These are phyloP conservation scores for Apocynum venetum DNA, from an alignment of 257 asterid genomes.

Conservation along the genomic window DNA sequence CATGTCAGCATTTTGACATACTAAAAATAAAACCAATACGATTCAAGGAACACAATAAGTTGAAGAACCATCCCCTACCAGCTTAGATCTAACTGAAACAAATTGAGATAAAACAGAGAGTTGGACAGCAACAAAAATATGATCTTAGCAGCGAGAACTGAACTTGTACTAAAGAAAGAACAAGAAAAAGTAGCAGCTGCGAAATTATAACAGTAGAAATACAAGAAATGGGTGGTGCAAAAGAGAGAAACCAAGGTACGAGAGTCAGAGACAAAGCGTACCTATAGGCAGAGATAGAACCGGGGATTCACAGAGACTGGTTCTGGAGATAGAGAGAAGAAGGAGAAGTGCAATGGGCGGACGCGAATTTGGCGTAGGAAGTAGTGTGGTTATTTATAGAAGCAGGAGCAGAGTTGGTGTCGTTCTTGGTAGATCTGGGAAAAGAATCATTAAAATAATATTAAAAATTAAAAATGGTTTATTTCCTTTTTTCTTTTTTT, in stretches of 20 bases:
- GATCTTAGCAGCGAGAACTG: not conserved
- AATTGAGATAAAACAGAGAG: constrained; percentile 7
- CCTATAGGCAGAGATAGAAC: constrained; percentile 29
- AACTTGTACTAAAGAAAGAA: not conserved
- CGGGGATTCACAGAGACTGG: constrained; percentile 17
- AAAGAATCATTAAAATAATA: not conserved
- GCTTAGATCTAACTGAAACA: constrained; percentile 28
- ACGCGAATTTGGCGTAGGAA: constrained; percentile 33
- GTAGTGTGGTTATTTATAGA: constrained; percentile 39
- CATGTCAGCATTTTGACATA: constrained; percentile 18
- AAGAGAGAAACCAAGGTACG: not conserved
- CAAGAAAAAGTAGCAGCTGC: not conserved
- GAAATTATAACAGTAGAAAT: not conserved
- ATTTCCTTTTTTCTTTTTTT: not conserved
- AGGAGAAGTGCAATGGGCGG: constrained; percentile 24
- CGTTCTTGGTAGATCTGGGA: constrained; percentile 34
- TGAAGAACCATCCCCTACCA: constrained; percentile 15
- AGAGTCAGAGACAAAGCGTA: constrained; percentile 22
- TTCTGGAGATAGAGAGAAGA: constrained; percentile 10
- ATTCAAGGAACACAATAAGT: not conserved
- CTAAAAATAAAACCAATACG: not conserved
- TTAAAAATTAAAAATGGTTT: too few relatives aligned
- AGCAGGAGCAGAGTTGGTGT: constrained; percentile 8
- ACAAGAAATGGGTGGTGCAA: constrained; percentile 2
- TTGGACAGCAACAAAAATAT: not conserved